Evolutionary conservation across 345 rosid species (phyloP).

Genomic region (Zanthoxylum bungeanum): DNA sequence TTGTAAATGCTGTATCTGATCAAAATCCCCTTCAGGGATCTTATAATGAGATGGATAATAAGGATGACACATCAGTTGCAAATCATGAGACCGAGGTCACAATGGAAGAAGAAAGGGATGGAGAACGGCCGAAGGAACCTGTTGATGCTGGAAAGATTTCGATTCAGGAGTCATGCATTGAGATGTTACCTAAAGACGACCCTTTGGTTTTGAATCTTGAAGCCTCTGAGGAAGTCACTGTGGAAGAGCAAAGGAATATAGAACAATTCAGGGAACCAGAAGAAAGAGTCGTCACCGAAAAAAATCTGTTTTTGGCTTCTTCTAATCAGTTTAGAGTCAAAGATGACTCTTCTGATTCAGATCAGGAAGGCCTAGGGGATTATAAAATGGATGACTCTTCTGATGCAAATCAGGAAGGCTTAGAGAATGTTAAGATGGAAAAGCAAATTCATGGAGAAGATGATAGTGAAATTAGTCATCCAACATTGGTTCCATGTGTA

Average conservation of each 20-base stretch:
- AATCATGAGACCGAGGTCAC: conserved; percentile 22
- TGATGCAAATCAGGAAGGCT: conserved; percentile 19
- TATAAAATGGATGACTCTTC: conserved; percentile 20
- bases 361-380: conserved; percentile 22
- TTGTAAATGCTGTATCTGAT: conserved; percentile 22
- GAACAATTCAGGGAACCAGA: conserved; percentile 19
- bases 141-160: conserved; percentile 18
- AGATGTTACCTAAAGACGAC: conserved; percentile 18
- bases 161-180: conserved; percentile 13
- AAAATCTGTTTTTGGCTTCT: conserved; percentile 15
- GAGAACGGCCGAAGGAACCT: not conserved
- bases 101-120: conserved; percentile 24
- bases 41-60: conserved; percentile 18
- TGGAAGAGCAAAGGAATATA: conserved; percentile 27
- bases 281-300: conserved; percentile 18
- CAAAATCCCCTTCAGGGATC: conserved; percentile 17
- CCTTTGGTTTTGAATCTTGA: conserved; percentile 20
- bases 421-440: conserved; percentile 26
- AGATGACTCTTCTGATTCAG: conserved; percentile 18
- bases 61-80: conserved; percentile 20
- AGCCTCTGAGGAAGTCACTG: conserved; percentile 21
- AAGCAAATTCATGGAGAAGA: conserved; percentile 33
- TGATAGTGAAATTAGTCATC: conserved; percentile 30
- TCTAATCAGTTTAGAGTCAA: conserved; percentile 18
- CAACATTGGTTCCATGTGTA: conserved; percentile 13